Conservation (phyloP, 176 grass and related monocot species). For the Aegilops speltoides region DNA sequence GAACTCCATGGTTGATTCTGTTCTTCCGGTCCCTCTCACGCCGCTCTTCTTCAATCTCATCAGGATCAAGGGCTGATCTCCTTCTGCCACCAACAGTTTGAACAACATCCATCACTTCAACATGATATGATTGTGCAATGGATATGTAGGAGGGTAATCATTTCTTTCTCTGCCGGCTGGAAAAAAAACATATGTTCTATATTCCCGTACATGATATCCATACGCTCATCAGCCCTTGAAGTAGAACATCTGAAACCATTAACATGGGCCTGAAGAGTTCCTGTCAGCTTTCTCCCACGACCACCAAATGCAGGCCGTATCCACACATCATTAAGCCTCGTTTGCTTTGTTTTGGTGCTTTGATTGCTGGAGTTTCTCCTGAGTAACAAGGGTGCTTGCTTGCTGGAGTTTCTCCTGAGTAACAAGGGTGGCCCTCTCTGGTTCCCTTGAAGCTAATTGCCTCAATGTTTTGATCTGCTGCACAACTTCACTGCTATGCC, state of each 20-base stretch:
- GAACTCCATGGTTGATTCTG: constrained; percentile 62
- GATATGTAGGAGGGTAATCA: constrained; percentile 70
- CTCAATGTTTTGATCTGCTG: constrained; percentile 50
- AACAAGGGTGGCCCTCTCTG: constrained; percentile 66
- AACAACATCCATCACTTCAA: constrained; percentile 79
- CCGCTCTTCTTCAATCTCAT: constrained; percentile 78
- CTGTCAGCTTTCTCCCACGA: constrained; percentile 50
- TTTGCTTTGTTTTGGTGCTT: constrained; percentile 27
- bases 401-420: too few relatives aligned
- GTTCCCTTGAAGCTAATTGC: constrained; percentile 47
- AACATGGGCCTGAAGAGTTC: constrained; percentile 58
- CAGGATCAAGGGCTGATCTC: constrained; percentile 62
- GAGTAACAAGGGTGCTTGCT: too few relatives aligned
- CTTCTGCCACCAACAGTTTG: constrained; percentile 50
- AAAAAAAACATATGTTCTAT: constrained; percentile 68
- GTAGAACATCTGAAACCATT: constrained; percentile 58
- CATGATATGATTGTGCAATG: constrained; percentile 71
- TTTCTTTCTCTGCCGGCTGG: constrained; percentile 69
- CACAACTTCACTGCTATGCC: constrained; percentile 59
- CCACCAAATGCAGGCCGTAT: constrained; percentile 59
- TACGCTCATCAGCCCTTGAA: constrained; percentile 49
- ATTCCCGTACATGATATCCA: constrained; percentile 62
- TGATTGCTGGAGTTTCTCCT: constrained; percentile 52
- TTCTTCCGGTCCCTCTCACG: constrained; percentile 64
- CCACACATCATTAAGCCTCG: constrained; percentile 60